Evolutionary conservation across 345 rosid species (phyloP).

Genomic region (Passiflora organensis): DNA sequence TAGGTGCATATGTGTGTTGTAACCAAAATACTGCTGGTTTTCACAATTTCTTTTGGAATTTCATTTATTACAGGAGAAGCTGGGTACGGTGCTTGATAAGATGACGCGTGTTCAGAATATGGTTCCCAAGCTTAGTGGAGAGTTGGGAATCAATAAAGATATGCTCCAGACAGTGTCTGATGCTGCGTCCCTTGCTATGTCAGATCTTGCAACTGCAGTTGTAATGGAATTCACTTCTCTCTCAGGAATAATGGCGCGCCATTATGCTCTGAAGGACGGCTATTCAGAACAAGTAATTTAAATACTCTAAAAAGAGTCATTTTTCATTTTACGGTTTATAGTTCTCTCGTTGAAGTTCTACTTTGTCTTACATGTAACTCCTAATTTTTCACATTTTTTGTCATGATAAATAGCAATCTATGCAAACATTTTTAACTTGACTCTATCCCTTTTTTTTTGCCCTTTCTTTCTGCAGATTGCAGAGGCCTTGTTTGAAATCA

Average conservation of each 20-base stretch:
- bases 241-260: slow-evolving; percentile 93
- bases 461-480: slow-evolving; percentile 53
- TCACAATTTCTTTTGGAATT: too few species aligned
- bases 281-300: slow-evolving; percentile 68
- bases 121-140: slow-evolving; percentile 45
- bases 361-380: neutral
- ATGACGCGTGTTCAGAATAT: slow-evolving; percentile 54
- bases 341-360: neutral
- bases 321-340: slow-evolving; percentile 3
- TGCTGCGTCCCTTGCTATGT: slow-evolving; percentile 94
- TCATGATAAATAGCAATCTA: neutral
- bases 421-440: neutral
- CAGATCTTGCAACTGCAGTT: slow-evolving; percentile 90
- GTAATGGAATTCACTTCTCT: slow-evolving; percentile 91
- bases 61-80: slow-evolving; percentile 55
- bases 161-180: slow-evolving; percentile 49
- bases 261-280: slow-evolving; percentile 94
- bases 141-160: slow-evolving; percentile 46
- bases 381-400: neutral
- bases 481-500: slow-evolving; percentile 80
- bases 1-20: too few species aligned
- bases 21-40: too few species aligned
- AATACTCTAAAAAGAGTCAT: slow-evolving; percentile 2
- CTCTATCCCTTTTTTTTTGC: slow-evolving; percentile 9
- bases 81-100: slow-evolving; percentile 95